These are phyloP conservation scores for Mycena leptocephala DNA, from an alignment of 768 basidiomycete species.

Conservation along the genomic window DNA sequence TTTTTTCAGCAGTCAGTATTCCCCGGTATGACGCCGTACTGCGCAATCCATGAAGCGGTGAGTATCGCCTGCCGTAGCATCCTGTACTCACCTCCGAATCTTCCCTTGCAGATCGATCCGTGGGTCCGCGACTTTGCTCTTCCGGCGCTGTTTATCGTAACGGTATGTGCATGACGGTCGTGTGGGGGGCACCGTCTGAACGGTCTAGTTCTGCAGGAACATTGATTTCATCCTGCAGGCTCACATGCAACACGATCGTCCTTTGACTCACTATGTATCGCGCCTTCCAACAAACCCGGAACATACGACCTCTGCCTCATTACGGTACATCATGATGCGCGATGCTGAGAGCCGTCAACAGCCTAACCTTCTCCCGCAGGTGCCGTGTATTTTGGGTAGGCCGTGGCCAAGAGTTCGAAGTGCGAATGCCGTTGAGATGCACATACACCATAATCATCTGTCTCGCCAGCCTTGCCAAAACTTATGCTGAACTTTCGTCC, in stretches of 20 bases:
- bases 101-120: neutral
- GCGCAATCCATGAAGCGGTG: neutral
- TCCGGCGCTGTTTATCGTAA: no score
- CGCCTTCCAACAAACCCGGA: neutral
- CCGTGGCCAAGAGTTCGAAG: neutral
- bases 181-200: neutral
- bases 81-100: neutral
- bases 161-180: neutral
- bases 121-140: neutral
- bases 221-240: neutral
- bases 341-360: no score
- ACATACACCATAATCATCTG: no score
- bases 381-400: neutral
- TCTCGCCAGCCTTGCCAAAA: neutral
- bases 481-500: neutral
- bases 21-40: neutral
- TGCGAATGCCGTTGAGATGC: neutral
- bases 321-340: neutral
- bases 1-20: neutral
- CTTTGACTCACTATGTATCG: neutral
- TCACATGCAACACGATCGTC: neutral
- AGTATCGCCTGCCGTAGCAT: neutral
- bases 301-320: neutral
- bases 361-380: neutral
- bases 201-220: no score